A percentile compares a stretch with the other conserved stretches of the same genome.
phyloP scores from a whole-genome alignment of 1,284 basidiomycete genomes.

The Paramarasmius palmivorus region DNA sequence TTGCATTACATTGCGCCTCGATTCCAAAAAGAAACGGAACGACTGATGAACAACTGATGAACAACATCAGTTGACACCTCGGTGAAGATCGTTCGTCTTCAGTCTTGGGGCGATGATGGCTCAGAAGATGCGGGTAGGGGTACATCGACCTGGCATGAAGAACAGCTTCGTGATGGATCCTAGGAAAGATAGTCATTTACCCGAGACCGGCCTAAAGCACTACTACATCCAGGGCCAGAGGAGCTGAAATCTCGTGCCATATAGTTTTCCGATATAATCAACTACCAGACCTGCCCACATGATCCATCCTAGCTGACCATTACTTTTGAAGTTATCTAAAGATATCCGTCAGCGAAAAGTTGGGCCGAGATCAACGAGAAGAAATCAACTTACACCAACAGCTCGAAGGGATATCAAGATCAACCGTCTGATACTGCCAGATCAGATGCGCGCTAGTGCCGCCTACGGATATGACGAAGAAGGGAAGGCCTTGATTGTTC shows the following conservation, averaged over 20 bases:
- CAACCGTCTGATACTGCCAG: constrained; percentile 59
- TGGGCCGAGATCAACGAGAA: background rate
- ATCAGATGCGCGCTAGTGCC: constrained; percentile 44
- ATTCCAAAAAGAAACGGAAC: too few species aligned
- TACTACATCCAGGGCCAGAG: background rate
- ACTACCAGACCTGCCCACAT: constrained; percentile 47
- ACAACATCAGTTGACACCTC: too few species aligned
- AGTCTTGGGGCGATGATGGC: too few species aligned
- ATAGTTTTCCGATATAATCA: constrained; percentile 32
- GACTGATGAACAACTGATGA: too few species aligned
- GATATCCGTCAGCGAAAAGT: constrained; percentile 1
- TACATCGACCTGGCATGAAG: too few species aligned
- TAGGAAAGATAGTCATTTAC: background rate
- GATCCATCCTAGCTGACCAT: constrained; percentile 50
- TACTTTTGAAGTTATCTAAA: constrained; percentile 47
- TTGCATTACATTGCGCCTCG: too few species aligned
- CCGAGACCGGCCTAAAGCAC: background rate
- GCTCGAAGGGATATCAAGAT: constrained; percentile 54
- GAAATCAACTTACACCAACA: constrained; percentile 44
- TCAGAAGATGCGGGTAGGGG: too few species aligned
- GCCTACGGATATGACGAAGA: constrained; percentile 55
- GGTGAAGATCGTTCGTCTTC: too few species aligned
- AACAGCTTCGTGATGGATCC: too few species aligned
- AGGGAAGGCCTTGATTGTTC: constrained; percentile 50
- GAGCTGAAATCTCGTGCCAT: background rate